Evolutionary conservation across 2,329 filamentous ascomycete genomes (phyloP).

Genomic region (Scedosporium apiospermum): DNA sequence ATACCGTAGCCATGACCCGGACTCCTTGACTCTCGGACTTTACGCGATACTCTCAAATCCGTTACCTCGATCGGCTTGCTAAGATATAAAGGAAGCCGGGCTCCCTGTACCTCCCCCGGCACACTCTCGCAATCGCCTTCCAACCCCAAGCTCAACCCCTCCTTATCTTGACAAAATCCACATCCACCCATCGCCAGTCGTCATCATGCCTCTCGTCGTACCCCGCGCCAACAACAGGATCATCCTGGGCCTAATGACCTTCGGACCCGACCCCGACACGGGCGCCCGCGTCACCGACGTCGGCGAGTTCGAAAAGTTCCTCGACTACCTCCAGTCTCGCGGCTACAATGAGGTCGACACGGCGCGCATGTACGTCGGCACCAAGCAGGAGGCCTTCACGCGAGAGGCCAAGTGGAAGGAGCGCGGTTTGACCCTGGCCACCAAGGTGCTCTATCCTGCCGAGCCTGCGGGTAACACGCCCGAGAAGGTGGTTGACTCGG

Average conservation of each 20-base stretch:
- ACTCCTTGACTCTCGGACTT: no score
- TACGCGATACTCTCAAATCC: background rate
- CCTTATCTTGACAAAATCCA: background rate
- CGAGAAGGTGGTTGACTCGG: conserved; percentile 51
- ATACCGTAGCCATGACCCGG: no score
- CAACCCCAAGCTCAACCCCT: background rate
- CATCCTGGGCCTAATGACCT: conserved; percentile 83
- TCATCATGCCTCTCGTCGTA: conserved; percentile 36
- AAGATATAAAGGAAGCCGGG: background rate
- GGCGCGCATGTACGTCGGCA: conserved; percentile 62
- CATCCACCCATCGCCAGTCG: background rate
- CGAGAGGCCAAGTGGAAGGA: conserved; percentile 68
- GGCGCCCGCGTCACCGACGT: conserved; percentile 64
- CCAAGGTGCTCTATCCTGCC: conserved; percentile 60
- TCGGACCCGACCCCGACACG: conserved; percentile 51
- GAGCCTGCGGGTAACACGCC: conserved; percentile 51
- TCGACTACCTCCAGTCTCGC: conserved; percentile 67
- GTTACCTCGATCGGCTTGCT: background rate
- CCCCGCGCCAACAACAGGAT: conserved; percentile 49
- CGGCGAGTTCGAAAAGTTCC: conserved; percentile 58
- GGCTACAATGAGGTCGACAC: conserved; percentile 85
- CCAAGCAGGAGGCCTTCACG: conserved; percentile 71
- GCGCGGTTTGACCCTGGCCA: conserved; percentile 67
- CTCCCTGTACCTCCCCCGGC: background rate
- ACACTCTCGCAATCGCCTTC: background rate